Evolutionary conservation across 352 stramenopile genomes (phyloP).

Genomic region (Globisporangium takayamanum): DNA sequence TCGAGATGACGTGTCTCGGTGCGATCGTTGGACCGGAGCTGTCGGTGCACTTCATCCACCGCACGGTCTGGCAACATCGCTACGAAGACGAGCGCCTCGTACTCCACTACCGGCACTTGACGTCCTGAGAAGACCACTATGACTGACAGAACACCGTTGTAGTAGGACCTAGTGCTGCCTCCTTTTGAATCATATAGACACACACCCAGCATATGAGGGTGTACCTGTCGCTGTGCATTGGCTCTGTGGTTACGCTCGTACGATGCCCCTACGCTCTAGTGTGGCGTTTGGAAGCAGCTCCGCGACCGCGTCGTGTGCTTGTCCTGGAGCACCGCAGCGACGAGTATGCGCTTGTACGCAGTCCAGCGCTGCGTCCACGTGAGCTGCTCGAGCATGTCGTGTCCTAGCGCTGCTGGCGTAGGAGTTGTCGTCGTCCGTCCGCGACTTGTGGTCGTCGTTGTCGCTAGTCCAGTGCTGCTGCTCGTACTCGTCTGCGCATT

Average conservation of each 20-base stretch:
- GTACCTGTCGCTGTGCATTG: no score
- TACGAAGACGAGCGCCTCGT: constrained; percentile 36
- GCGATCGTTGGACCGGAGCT: constrained; percentile 53
- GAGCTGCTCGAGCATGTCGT: constrained; percentile 15
- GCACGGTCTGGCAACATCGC: constrained; percentile 59
- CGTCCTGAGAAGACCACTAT: constrained; percentile 9
- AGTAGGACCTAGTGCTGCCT: not conserved
- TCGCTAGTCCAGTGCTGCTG: not conserved
- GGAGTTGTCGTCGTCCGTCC: not conserved
- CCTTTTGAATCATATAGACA: constrained; percentile 5
- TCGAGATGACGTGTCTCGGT: constrained; percentile 57
- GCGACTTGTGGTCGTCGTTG: not conserved
- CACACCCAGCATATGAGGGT: no score
- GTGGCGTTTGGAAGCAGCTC: constrained; percentile 5
- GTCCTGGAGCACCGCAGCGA: constrained; percentile 9
- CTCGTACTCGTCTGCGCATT: constrained; percentile 21
- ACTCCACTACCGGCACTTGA: constrained; percentile 39
- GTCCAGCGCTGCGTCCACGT: constrained; percentile 6
- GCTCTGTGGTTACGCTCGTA: no score
- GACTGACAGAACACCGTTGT: not conserved
- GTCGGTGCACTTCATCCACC: constrained; percentile 57
- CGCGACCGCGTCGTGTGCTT: constrained; percentile 9
- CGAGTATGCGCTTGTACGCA: constrained; percentile 12
- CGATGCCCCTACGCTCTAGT: no score
- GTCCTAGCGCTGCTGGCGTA: not conserved